Base-by-base conservation (phyloP, 345 rosid species). In the Tarenaya hassleriana region DNA sequence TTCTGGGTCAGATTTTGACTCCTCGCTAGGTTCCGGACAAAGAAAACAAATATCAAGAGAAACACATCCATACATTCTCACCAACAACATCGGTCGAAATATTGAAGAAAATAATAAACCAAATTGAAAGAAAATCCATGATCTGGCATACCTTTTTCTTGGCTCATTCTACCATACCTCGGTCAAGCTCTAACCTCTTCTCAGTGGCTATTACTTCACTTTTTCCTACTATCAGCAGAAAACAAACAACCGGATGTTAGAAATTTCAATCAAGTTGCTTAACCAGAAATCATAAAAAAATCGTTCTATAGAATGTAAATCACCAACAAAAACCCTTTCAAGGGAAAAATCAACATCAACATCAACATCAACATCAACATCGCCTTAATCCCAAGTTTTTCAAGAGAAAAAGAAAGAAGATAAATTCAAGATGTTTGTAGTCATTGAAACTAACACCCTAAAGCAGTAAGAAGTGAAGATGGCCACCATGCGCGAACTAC, bases 111-210 rank as follows among this genome's bases (percentile, higher is more conserved):
- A 7, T 50, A 24, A 16, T 44, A 47, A 60, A 7, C 46, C 12
- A 43, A 27, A 9, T 38, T 12, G n/a, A 13, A 16, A 24, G 8
- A 11, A 18, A 56, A 46, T 13, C 29, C 12, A 33, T 19, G 17
- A 37, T 3, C 29, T 24, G 18, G 3, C 7, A 34, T 56, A 84
- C 95, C 96, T 74, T 72, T 61, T 75, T 77, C 72, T 76, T 84
- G 35, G 71, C 66, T 46, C 82, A 87, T 37, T 77, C 88, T 16
- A 78, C 74, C 79, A 73, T 80, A 62, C 76, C 76, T 58, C 67
- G 67, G 56, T 91, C 96, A 62, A 91, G 87, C 67, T 84, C 95
- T 38, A 84, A 85, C 57, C 96, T 80, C 62, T 84, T 91, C 70
- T 70, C 82, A 1, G 83, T 84, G 50, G 98, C 98, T 31, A 84